Evolutionary conservation across 208 protist genomes (phyloP).

Genomic region (Trypanosomatidae sp.): DNA sequence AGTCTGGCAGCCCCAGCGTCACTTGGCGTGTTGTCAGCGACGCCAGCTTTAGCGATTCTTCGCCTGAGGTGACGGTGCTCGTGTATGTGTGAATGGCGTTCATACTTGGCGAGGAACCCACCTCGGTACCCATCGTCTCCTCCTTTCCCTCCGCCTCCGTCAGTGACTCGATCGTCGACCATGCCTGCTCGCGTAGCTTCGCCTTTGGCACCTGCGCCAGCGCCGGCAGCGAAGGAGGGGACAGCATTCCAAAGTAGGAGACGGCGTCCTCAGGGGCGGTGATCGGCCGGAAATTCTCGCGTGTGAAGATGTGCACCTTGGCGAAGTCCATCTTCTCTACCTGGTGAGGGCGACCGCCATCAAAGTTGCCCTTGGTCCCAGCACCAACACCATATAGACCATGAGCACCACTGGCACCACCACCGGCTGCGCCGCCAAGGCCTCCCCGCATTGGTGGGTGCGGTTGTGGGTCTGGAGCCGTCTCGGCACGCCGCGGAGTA

Average conservation of each 20-base stretch:
- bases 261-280: constrained; percentile 48
- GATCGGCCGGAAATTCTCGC: constrained; percentile 67
- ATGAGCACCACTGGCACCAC: constrained; percentile 3
- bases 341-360: constrained; percentile 9
- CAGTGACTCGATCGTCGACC: neutral
- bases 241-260: constrained; percentile 22
- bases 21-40: constrained; percentile 61
- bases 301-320: constrained; percentile 57
- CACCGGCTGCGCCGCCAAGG: constrained; percentile 10
- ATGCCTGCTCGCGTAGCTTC: neutral
- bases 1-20: constrained; percentile 44
- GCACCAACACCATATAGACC: neutral
- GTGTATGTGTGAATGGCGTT: constrained; percentile 6
- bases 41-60: constrained; percentile 70
- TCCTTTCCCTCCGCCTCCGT: neutral
- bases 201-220: constrained; percentile 7
- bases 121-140: constrained; percentile 2
- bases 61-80: constrained; percentile 23
- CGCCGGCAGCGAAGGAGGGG: constrained; percentile 13
- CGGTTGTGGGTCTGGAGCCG: constrained; percentile 58
- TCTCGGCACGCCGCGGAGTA: constrained; percentile 64
- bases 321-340: constrained; percentile 50
- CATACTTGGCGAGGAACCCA: neutral
- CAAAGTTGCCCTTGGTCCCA: constrained; percentile 3
- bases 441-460: constrained; percentile 10